Evolutionary conservation across 345 rosid species (phyloP).

Genomic region (Aethionema arabicum): DNA sequence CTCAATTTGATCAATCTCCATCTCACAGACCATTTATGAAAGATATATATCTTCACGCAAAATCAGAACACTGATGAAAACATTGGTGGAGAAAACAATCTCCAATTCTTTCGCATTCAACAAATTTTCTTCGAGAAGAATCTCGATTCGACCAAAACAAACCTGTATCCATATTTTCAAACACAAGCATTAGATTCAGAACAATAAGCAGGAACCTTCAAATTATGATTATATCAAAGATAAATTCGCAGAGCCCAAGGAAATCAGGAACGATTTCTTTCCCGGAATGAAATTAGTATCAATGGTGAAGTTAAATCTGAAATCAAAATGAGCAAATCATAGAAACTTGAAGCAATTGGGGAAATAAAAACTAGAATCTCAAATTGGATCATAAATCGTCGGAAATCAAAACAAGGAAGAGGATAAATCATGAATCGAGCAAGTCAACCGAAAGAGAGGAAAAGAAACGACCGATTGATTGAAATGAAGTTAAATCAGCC

Average conservation of each 20-base stretch:
- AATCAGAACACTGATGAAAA: background rate
- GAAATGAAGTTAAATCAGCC: background rate
- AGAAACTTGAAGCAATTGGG: background rate
- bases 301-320: background rate
- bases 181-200: background rate
- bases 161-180: conserved; percentile 9
- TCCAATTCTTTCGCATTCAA: background rate
- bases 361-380: too few species aligned
- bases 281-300: background rate
- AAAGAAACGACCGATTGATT: background rate
- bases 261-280: background rate
- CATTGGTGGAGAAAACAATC: background rate
- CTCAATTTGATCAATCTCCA: conserved; percentile 65
- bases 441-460: conserved; percentile 3
- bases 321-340: background rate
- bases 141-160: conserved; percentile 20
- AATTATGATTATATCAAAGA: background rate
- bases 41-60: conserved; percentile 27
- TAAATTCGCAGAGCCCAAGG: conserved; percentile 2
- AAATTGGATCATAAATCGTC: background rate
- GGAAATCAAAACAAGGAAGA: background rate
- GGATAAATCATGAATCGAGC: background rate
- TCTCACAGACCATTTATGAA: conserved; percentile 48
- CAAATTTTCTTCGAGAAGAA: background rate
- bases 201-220: conserved; percentile 28